A percentile compares a stretch with the other conserved stretches of the same genome.
phyloP scores from a whole-genome alignment of 805 yeast species.

The Trichomonascus vanleenenianus region DNA sequence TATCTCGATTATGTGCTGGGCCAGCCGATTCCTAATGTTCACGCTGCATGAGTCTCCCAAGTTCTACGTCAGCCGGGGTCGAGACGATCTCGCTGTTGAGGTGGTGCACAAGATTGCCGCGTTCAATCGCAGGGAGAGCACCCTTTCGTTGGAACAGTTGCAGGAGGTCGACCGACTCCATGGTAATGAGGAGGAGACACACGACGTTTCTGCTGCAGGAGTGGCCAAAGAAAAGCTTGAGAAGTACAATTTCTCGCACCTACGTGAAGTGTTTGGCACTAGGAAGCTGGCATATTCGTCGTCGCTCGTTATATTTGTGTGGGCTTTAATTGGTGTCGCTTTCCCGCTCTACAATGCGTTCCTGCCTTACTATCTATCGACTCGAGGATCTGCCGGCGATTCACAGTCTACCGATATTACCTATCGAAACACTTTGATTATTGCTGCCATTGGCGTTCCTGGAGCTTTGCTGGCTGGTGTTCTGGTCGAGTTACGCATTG shows the following conservation, averaged over 20 bases:
- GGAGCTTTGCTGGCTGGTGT: constrained; percentile 44
- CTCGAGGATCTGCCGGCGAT: constrained; percentile 36
- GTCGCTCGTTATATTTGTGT: constrained; percentile 39
- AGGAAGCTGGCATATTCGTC: constrained; percentile 37
- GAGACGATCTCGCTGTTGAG: constrained; percentile 41
- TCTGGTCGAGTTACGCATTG: constrained; percentile 11
- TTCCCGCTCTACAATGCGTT: constrained; percentile 49
- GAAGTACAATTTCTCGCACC: constrained; percentile 25
- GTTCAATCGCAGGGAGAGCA: constrained; percentile 34
- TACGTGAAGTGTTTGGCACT: constrained; percentile 40
- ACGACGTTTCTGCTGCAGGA: constrained; percentile 19
- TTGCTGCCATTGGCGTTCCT: constrained; percentile 37
- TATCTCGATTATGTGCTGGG: constrained; percentile 39
- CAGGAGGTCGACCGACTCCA: constrained; percentile 34
- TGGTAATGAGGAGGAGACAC: not conserved
- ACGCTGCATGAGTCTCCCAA: constrained; percentile 47
- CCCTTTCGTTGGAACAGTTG: constrained; percentile 42
- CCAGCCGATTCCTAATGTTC: constrained; percentile 38
- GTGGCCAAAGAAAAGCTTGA: constrained; percentile 10
- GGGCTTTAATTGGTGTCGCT: constrained; percentile 51
- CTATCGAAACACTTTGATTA: constrained; percentile 28
- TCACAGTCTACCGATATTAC: constrained; percentile 12
- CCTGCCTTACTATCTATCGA: constrained; percentile 42
- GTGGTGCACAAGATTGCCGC: constrained; percentile 40
- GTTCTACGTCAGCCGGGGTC: constrained; percentile 42